Evolutionary conservation across 208 protist species (phyloP).

Genomic region (Wallacemonas collosoma): DNA sequence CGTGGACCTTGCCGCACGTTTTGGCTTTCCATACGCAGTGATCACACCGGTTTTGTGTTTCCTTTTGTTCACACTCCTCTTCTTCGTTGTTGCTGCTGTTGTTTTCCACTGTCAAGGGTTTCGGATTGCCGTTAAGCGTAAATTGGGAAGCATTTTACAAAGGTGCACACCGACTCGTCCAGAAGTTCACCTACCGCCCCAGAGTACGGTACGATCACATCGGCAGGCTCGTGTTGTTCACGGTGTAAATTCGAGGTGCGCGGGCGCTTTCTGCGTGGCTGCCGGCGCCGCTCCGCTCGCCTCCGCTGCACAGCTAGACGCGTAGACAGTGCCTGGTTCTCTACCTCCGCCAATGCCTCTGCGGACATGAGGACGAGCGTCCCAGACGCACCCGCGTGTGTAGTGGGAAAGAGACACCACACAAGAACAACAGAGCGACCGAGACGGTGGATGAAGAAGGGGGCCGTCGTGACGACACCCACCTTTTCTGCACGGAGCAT

Average conservation of each 20-base stretch:
- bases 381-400: constrained; percentile 7
- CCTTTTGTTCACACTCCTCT: too few relatives aligned
- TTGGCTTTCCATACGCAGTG: too few relatives aligned
- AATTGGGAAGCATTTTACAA: constrained; percentile 13
- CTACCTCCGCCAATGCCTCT: background rate
- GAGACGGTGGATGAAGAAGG: constrained; percentile 74
- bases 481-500: constrained; percentile 33
- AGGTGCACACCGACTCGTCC: constrained; percentile 2
- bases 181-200: background rate
- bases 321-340: background rate
- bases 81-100: too few relatives aligned
- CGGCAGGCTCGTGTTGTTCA: background rate
- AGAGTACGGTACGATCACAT: background rate
- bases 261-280: too few relatives aligned
- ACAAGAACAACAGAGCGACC: constrained; percentile 54
- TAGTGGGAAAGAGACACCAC: constrained; percentile 44
- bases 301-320: background rate
- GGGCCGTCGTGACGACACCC: constrained; percentile 47
- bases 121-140: background rate
- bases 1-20: too few relatives aligned
- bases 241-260: background rate
- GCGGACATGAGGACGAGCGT: constrained; percentile 25
- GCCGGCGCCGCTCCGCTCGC: constrained; percentile 1
- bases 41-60: too few relatives aligned
- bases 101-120: too few relatives aligned